A percentile compares a stretch with the other conserved stretches of the same genome.
These are phyloP conservation scores for Phlebiopsis gigantea DNA, from an alignment of 768 basidiomycete genomes.

Conservation along the genomic window DNA sequence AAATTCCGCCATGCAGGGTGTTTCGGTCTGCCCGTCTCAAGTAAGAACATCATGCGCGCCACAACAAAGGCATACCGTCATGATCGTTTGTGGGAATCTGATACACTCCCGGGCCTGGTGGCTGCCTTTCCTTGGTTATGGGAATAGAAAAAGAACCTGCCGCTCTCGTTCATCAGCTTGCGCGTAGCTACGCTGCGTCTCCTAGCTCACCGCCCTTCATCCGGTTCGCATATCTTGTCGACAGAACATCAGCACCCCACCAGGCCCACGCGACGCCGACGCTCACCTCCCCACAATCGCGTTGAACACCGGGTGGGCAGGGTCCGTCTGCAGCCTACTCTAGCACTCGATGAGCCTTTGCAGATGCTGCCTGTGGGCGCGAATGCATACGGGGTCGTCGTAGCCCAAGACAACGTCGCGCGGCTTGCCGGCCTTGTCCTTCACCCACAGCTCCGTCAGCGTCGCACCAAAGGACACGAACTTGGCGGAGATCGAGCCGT, in stretches of 20 bases:
- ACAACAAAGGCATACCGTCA: slow-evolving; percentile 31
- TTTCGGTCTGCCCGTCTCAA: slow-evolving; percentile 27
- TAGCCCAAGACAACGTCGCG: slow-evolving; percentile 55
- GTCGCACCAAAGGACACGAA: slow-evolving; percentile 56
- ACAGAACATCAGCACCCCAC: slow-evolving; percentile 30
- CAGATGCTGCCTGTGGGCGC: not conserved
- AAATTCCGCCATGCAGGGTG: slow-evolving; percentile 51
- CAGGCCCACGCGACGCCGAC: no score
- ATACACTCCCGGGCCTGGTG: slow-evolving; percentile 39
- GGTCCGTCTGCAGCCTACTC: slow-evolving; percentile 38
- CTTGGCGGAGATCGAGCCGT: slow-evolving; percentile 52
- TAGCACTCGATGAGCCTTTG: slow-evolving; percentile 14
- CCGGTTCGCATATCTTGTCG: slow-evolving; percentile 48
- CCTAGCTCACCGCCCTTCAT: slow-evolving; percentile 43
- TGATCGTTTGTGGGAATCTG: slow-evolving; percentile 48
- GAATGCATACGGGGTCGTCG: slow-evolving; percentile 42
- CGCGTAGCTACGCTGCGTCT: not conserved
- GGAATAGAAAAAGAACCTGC: slow-evolving; percentile 52
- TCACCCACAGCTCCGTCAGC: slow-evolving; percentile 50
- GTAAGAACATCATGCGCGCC: not conserved
- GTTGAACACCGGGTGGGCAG: slow-evolving; percentile 42
- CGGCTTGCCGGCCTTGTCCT: slow-evolving; percentile 41
- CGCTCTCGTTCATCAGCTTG: not conserved
- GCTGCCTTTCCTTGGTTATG: slow-evolving; percentile 39
- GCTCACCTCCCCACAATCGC: slow-evolving; percentile 21